A percentile compares a stretch with the other conserved stretches of the same genome.
Evolutionary conservation across 1,284 basidiomycete genomes (phyloP).

Genomic region (Boletus semigastroideus): DNA sequence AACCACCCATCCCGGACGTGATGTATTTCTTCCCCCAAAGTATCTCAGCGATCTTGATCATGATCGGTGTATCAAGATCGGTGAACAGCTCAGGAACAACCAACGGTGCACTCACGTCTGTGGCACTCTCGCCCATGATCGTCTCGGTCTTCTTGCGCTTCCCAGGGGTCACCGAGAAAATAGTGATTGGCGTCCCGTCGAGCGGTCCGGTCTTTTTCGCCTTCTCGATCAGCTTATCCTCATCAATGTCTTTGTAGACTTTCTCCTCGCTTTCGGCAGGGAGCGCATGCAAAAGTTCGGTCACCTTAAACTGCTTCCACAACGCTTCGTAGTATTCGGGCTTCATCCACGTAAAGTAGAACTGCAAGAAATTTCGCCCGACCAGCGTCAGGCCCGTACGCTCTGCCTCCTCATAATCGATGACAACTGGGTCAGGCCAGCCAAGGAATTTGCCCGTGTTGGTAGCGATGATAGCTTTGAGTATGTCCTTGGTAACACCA

Average conservation of each 20-base stretch:
- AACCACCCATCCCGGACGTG: neutral
- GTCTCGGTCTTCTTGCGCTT: too few relatives aligned
- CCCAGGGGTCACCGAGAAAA: too few relatives aligned
- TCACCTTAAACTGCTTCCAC: neutral
- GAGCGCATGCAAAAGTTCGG: neutral
- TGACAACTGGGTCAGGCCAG: neutral
- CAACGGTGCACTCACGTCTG: neutral
- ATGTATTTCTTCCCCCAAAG: neutral
- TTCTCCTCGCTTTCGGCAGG: neutral
- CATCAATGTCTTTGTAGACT: neutral
- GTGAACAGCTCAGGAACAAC: neutral
- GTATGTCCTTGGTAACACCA: neutral
- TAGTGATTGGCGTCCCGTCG: too few relatives aligned
- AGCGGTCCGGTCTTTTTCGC: neutral
- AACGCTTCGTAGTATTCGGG: neutral
- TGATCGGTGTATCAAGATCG: neutral
- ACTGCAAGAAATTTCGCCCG: neutral
- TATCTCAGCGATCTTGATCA: neutral
- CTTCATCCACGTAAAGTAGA: neutral
- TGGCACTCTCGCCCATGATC: neutral
- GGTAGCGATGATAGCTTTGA: neutral
- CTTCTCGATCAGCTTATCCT: neutral
- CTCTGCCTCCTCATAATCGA: neutral
- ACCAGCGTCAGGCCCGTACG: neutral
- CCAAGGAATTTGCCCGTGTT: neutral